phyloP scores from a whole-genome alignment of 164 flowering plant species.

The Tinospora cordifolia region DNA sequence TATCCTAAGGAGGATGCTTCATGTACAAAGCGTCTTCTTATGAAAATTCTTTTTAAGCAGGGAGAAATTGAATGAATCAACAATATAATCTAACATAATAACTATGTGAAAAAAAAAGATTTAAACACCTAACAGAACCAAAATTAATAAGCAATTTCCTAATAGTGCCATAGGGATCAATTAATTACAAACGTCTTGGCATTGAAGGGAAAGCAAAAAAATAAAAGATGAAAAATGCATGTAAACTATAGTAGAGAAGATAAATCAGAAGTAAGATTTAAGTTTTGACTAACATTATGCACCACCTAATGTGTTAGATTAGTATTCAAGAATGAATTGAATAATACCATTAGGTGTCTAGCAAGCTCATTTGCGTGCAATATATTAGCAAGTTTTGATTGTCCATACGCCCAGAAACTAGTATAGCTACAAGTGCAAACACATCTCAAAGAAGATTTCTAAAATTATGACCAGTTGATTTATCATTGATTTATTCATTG shows the following conservation, averaged over 20 bases:
- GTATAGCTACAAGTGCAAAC: constrained; percentile 35
- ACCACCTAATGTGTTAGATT: background rate
- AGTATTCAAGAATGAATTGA: background rate
- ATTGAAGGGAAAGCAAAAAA: too few relatives aligned
- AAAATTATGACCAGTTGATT: too few relatives aligned
- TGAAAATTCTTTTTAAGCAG: background rate
- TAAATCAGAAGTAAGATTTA: background rate
- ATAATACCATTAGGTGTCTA: constrained; percentile 54
- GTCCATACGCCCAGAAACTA: constrained; percentile 46
- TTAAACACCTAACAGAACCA: background rate
- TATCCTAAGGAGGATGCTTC: background rate
- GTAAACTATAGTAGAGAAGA: too few relatives aligned
- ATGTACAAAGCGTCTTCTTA: background rate
- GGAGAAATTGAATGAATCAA: background rate
- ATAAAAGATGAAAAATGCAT: too few relatives aligned
- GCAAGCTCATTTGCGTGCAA: too few relatives aligned
- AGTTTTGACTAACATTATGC: background rate
- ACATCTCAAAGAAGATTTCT: too few relatives aligned
- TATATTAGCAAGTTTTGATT: too few relatives aligned
- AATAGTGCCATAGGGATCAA: background rate
- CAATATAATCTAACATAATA: too few relatives aligned
- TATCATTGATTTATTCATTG: background rate
- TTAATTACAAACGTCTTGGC: too few relatives aligned
- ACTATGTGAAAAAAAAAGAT: too few relatives aligned
- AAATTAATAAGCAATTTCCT: background rate